phyloP scores from a whole-genome alignment of 108 stramenopile genomes.

The Cylindrotheca fusiformis region DNA sequence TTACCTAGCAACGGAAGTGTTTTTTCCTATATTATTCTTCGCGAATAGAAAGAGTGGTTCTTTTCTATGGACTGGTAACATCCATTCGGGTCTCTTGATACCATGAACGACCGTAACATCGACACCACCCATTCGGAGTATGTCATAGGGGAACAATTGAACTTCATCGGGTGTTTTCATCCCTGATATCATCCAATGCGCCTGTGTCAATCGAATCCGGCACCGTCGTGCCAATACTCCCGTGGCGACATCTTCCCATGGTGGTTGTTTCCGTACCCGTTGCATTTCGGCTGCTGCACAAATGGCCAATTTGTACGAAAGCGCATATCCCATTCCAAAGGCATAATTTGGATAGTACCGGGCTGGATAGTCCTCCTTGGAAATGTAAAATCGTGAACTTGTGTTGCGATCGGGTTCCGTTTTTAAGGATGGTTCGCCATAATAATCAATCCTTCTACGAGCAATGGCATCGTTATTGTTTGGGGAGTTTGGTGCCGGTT shows the following conservation, averaged over 20 bases:
- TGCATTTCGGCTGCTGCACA: constrained; percentile 20
- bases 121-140: background rate
- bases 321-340: constrained; percentile 32
- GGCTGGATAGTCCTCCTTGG: constrained; percentile 16
- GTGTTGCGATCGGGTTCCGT: background rate
- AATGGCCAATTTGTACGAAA: constrained; percentile 11
- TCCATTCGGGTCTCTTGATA: background rate
- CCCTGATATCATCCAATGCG: background rate
- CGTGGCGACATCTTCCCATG: constrained; percentile 35
- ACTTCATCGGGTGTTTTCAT: background rate
- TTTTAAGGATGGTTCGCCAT: background rate
- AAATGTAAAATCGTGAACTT: constrained; percentile 19
- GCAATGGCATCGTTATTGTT: background rate
- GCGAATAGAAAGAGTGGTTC: background rate
- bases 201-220: constrained; percentile 6
- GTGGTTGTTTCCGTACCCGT: background rate
- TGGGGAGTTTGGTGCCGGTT: background rate
- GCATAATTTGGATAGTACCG: constrained; percentile 24
- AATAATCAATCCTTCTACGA: constrained; percentile 2
- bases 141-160: background rate
- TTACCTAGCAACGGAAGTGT: background rate
- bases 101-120: background rate
- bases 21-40: background rate
- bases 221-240: constrained; percentile 26
- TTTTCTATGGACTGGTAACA: background rate